Evolutionary conservation across 2,329 filamentous ascomycete species (phyloP).

Genomic region (Pestalotiopsis sp.): DNA sequence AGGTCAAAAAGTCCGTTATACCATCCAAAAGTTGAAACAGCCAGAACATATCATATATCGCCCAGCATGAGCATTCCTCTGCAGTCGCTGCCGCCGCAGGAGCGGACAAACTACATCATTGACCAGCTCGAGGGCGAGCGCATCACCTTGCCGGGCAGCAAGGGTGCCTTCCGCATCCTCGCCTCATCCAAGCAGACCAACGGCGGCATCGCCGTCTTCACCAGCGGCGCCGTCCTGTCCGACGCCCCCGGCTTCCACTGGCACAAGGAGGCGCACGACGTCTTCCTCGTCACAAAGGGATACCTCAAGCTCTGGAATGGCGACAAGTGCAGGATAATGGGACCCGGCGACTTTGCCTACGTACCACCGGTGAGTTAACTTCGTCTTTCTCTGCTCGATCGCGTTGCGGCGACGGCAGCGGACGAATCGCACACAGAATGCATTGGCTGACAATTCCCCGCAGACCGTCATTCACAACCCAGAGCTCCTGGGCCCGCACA

Average conservation of each 20-base stretch:
- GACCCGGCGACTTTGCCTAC: constrained; percentile 57
- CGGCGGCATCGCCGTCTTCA: constrained; percentile 50
- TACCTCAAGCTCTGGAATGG: constrained; percentile 57
- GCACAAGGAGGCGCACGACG: constrained; percentile 56
- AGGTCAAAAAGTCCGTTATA: neutral
- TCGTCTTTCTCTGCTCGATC: neutral
- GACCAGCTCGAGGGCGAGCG: constrained; percentile 50
- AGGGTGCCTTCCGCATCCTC: constrained; percentile 50
- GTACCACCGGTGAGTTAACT: constrained; percentile 49
- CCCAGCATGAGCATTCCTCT: constrained; percentile 32
- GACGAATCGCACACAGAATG: neutral
- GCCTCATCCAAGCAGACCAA: constrained; percentile 52
- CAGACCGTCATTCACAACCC: constrained; percentile 56
- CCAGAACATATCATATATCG: neutral
- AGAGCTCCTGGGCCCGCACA: constrained; percentile 52
- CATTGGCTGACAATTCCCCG: neutral
- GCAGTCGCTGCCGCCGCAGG: constrained; percentile 34
- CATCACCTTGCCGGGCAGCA: constrained; percentile 52
- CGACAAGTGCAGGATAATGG: constrained; percentile 53
- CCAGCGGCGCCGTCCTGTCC: constrained; percentile 45
- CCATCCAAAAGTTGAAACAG: neutral
- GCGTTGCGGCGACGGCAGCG: neutral
- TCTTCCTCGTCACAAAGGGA: constrained; percentile 57
- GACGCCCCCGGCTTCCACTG: constrained; percentile 55
- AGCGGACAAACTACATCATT: constrained; percentile 43